Evolutionary conservation across 495 filamentous ascomycete species (phyloP).

Genomic region (Penicillium diatomitis): DNA sequence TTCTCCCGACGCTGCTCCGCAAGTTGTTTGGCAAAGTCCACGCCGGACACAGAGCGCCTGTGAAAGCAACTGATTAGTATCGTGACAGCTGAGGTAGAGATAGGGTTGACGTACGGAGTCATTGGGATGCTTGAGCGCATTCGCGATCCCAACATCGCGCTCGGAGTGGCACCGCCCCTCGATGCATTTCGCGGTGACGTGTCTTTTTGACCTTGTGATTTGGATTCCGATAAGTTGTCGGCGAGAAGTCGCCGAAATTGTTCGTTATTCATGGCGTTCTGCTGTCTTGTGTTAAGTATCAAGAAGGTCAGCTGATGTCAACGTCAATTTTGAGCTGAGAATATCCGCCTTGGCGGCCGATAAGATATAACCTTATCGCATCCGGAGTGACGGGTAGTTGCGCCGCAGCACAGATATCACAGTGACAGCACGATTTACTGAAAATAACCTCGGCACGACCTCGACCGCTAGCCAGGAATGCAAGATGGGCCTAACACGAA

Average conservation of each 20-base stretch:
- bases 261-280: constrained; percentile 74
- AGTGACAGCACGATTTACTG: too few relatives aligned
- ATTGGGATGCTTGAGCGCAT: constrained; percentile 73
- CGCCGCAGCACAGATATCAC: too few relatives aligned
- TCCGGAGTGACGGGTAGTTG: background rate
- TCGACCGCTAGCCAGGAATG: too few relatives aligned
- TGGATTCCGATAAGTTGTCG: constrained; percentile 28
- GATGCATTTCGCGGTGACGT: constrained; percentile 11
- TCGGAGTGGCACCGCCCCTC: constrained; percentile 15
- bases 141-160: constrained; percentile 39
- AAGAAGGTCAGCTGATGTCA: background rate
- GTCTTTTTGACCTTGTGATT: constrained; percentile 7
- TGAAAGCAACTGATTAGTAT: constrained; percentile 10
- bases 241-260: constrained; percentile 87
- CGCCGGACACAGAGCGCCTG: constrained; percentile 59
- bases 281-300: background rate
- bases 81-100: background rate
- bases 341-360: constrained; percentile 9
- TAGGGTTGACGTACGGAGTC: constrained; percentile 57
- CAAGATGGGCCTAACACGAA: too few relatives aligned
- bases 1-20: constrained; percentile 59
- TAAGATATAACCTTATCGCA: constrained; percentile 8
- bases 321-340: constrained; percentile 11
- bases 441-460: too few relatives aligned
- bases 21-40: constrained; percentile 78